phyloP scores from a whole-genome alignment of 208 protist species.

The Herpetomonas muscarum region DNA sequence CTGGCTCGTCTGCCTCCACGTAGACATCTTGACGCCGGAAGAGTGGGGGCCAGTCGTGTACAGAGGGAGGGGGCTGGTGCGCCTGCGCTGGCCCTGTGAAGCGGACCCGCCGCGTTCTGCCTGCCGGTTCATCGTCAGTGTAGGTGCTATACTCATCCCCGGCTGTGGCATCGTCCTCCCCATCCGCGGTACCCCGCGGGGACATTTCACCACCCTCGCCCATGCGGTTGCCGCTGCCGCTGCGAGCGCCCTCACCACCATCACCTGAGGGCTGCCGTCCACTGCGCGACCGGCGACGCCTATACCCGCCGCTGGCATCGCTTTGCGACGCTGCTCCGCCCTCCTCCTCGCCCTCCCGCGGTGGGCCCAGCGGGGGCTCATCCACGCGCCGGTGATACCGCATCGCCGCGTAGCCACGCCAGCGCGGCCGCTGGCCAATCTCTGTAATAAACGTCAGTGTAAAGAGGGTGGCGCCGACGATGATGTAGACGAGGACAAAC shows the following conservation, averaged over 20 bases:
- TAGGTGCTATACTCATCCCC: neutral
- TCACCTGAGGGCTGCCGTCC: no score
- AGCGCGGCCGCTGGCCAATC: constrained; percentile 42
- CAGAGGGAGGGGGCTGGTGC: no score
- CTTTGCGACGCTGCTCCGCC: no score
- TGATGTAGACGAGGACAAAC: constrained; percentile 40
- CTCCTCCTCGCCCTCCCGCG: neutral
- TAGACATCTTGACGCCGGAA: no score
- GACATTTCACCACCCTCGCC: no score
- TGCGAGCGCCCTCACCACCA: no score
- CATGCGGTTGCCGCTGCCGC: no score
- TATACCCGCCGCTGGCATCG: no score
- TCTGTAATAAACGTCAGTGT: constrained; percentile 57
- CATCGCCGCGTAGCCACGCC: constrained; percentile 39
- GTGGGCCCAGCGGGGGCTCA: neutral
- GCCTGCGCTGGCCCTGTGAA: no score
- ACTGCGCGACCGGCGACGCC: no score
- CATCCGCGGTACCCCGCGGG: neutral
- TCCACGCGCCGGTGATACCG: constrained; percentile 16
- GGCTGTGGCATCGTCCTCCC: neutral
- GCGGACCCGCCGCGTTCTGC: neutral
- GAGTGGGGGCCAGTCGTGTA: no score
- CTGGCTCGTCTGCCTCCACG: no score
- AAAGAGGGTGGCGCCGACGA: constrained; percentile 30
- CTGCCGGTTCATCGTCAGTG: neutral